A percentile compares a stretch with the other conserved stretches of the same genome.
phyloP scores from a whole-genome alignment of 2,329 filamentous ascomycete genomes.

The Aspergillus hiratsukae region DNA sequence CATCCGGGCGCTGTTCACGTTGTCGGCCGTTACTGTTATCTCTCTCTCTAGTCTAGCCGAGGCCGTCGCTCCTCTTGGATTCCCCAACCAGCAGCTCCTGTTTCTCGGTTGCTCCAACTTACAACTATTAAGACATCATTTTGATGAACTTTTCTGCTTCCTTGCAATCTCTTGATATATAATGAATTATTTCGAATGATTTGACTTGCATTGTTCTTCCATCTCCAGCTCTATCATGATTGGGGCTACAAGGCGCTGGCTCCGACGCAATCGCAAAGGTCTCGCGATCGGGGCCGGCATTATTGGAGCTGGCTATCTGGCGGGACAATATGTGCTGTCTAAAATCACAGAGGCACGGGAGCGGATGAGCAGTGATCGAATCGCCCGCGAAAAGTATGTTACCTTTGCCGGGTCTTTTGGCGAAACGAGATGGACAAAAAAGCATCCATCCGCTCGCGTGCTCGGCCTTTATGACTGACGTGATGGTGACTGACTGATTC shows the following conservation, averaged over 20 bases:
- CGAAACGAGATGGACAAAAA: not conserved
- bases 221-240: conserved; percentile 48
- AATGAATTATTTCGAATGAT: conserved; percentile 10
- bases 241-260: conserved; percentile 77
- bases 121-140: conserved; percentile 1
- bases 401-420: not conserved
- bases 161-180: conserved; percentile 5
- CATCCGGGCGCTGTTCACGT: not conserved
- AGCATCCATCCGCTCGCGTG: conserved; percentile 8
- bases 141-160: not conserved
- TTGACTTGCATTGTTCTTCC: conserved; percentile 1
- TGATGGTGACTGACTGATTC: not conserved
- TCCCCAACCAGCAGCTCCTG: conserved; percentile 12
- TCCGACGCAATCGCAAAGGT: conserved; percentile 84
- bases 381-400: conserved; percentile 89
- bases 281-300: conserved; percentile 85
- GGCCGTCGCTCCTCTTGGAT: conserved; percentile 17
- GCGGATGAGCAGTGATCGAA: conserved; percentile 93
- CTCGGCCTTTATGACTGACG: conserved; percentile 9
- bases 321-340: conserved; percentile 83
- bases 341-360: conserved; percentile 92
- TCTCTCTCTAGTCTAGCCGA: conserved; percentile 23
- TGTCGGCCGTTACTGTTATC: not conserved
- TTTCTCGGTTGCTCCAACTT: conserved; percentile 1
- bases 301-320: conserved; percentile 84